A percentile compares a stretch with the other conserved stretches of the same genome.
Conservation (phyloP, 805 yeast species). For the Ogataea trehaloabstinens region DNA sequence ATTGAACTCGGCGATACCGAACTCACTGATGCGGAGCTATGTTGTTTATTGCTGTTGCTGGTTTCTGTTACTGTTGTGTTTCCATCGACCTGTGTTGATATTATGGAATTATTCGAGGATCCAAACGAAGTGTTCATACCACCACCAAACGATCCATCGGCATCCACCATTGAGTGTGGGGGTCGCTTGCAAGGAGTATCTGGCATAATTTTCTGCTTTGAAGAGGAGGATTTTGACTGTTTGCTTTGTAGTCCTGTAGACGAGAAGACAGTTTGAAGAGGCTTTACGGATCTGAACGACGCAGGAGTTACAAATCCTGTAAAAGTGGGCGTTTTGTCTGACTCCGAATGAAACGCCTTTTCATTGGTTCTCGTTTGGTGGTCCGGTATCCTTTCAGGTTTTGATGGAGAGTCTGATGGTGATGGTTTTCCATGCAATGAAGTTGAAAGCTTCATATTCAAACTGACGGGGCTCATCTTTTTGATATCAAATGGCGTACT, state of each 20-base stretch:
- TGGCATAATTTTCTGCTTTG: slow-evolving; percentile 42
- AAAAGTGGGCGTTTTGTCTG: slow-evolving; percentile 14
- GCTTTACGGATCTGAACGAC: slow-evolving; percentile 69
- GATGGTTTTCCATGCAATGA: slow-evolving; percentile 8
- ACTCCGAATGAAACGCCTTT: background rate
- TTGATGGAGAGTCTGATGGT: slow-evolving; percentile 21
- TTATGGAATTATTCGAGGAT: slow-evolving; percentile 11
- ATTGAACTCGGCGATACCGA: slow-evolving; percentile 10
- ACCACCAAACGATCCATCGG: slow-evolving; percentile 25
- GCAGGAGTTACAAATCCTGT: slow-evolving; percentile 45
- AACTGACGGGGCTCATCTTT: slow-evolving; percentile 14
- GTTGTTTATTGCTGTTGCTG: background rate
- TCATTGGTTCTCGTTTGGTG: background rate
- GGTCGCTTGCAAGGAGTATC: slow-evolving; percentile 65
- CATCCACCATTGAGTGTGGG: slow-evolving; percentile 26
- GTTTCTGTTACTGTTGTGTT: background rate
- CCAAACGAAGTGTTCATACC: slow-evolving; percentile 20
- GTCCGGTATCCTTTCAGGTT: slow-evolving; percentile 7
- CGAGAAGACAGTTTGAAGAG: slow-evolving; percentile 80
- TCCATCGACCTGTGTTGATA: slow-evolving; percentile 4
- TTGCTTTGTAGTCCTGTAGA: slow-evolving; percentile 70
- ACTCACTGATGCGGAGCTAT: slow-evolving; percentile 4
- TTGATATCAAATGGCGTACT: slow-evolving; percentile 22
- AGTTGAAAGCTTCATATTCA: slow-evolving; percentile 8
- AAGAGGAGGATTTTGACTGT: slow-evolving; percentile 42